Conservation (phyloP, 495 filamentous ascomycete genomes). For the Apiosordaria backusii region DNA sequence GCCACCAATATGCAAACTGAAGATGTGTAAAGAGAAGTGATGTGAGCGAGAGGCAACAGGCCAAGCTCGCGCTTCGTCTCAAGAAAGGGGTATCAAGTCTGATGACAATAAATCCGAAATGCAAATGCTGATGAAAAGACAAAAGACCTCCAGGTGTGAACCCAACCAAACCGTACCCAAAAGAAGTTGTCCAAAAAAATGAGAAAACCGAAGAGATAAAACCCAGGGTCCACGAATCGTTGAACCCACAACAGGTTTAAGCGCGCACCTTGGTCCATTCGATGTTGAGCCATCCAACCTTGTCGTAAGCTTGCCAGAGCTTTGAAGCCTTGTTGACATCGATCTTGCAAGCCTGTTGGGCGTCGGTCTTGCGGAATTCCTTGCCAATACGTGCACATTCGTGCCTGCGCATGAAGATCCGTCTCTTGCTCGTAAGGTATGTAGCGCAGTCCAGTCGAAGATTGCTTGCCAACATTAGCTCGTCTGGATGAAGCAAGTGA, state of each 20-base stretch:
- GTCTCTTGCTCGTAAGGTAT: conserved; percentile 91
- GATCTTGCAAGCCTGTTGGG: conserved; percentile 95
- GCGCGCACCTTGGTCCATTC: conserved; percentile 51
- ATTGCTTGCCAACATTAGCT: conserved; percentile 72
- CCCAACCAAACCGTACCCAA: neutral
- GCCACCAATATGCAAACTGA: neutral
- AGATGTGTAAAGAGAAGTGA: neutral
- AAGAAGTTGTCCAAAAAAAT: neutral
- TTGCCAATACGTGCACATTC: conserved; percentile 66
- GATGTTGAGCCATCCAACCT: conserved; percentile 79
- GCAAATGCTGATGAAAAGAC: conserved; percentile 9
- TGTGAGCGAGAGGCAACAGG: neutral
- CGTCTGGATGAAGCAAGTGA: conserved; percentile 72
- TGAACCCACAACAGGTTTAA: conserved; percentile 6
- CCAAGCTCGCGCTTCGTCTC: neutral
- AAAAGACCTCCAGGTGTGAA: conserved; percentile 7
- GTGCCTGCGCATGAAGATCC: conserved; percentile 79
- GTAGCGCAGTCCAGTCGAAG: conserved; percentile 84
- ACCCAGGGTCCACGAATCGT: too few relatives aligned
- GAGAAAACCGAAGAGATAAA: conserved; percentile 1
- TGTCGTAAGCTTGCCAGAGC: conserved; percentile 87
- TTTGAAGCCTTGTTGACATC: conserved; percentile 99
- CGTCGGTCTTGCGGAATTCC: conserved; percentile 96
- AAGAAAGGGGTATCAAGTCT: conserved; percentile 11
- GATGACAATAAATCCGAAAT: conserved; percentile 6